phyloP scores from a whole-genome alignment of 1,284 basidiomycete species.

The Pseudozyma tsukubaensis region DNA sequence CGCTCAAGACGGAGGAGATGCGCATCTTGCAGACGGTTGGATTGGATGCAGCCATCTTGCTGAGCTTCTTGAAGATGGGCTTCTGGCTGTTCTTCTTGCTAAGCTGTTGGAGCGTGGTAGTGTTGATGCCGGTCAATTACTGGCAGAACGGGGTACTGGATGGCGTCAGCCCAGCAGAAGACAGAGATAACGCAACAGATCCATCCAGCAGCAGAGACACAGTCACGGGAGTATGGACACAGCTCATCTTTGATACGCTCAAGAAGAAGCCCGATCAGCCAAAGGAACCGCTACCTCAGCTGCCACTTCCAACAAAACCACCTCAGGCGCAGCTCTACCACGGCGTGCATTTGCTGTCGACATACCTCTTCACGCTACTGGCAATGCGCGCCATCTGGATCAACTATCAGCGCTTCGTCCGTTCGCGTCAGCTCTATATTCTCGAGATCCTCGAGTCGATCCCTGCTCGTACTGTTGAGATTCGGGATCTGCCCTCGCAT shows the following conservation, averaged over 20 bases:
- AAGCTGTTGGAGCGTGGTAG: slow-evolving; percentile 73
- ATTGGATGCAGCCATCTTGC: slow-evolving; percentile 90
- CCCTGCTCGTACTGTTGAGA: slow-evolving; percentile 89
- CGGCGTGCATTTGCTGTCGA: slow-evolving; percentile 85
- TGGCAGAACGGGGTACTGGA: slow-evolving; percentile 66
- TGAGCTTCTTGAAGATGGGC: slow-evolving; percentile 94
- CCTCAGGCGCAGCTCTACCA: slow-evolving; percentile 69
- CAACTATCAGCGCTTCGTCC: slow-evolving; percentile 89
- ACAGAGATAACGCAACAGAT: slow-evolving; percentile 38
- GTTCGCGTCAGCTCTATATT: slow-evolving; percentile 90
- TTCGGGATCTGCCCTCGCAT: slow-evolving; percentile 83
- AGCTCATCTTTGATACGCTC: slow-evolving; percentile 25
- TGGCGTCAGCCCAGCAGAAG: slow-evolving; percentile 64
- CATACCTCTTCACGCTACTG: slow-evolving; percentile 89
- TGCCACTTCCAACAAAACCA: slow-evolving; percentile 43
- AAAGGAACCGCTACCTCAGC: slow-evolving; percentile 48
- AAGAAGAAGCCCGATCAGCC: slow-evolving; percentile 24
- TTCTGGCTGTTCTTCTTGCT: slow-evolving; percentile 87
- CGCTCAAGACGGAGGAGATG: slow-evolving; percentile 87
- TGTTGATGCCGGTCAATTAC: slow-evolving; percentile 68
- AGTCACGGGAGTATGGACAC: slow-evolving; percentile 32
- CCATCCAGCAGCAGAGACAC: slow-evolving; percentile 4
- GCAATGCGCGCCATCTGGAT: slow-evolving; percentile 86
- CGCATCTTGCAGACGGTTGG: slow-evolving; percentile 96
- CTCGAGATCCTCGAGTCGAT: slow-evolving; percentile 93